Percentiles rank a stretch among this genome's conserved stretches.
phyloP scores from a whole-genome alignment of 2,329 filamentous ascomycete species.

The Nothopassalora personata region DNA sequence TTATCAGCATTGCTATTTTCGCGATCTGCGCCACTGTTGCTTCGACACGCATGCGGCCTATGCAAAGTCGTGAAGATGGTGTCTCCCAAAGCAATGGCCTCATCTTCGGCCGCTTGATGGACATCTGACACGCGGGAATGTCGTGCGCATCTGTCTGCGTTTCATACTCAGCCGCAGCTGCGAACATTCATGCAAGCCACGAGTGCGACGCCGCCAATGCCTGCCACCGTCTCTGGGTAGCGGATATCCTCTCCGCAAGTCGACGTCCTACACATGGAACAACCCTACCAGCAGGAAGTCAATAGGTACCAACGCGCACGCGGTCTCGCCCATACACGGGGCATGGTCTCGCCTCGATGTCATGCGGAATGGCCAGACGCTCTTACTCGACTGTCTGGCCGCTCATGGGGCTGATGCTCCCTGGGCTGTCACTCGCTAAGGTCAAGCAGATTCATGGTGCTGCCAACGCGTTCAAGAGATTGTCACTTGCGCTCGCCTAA shows the following conservation, averaged over 20 bases:
- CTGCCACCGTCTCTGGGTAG: not conserved
- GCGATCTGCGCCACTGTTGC: not conserved
- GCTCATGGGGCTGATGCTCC: too few relatives aligned
- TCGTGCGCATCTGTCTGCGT: not conserved
- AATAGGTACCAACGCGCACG: not conserved
- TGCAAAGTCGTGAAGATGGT: not conserved
- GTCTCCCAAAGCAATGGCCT: not conserved
- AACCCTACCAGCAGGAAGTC: not conserved
- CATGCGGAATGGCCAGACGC: not conserved
- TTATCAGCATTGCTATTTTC: not conserved
- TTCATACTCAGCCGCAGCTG: conserved; percentile 5
- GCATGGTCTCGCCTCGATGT: not conserved
- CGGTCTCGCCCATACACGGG: not conserved
- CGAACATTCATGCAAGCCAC: conserved; percentile 1
- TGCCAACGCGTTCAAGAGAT: too few relatives aligned
- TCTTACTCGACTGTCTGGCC: not conserved
- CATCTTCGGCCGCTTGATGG: not conserved
- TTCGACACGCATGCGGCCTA: not conserved
- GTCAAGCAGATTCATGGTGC: too few relatives aligned
- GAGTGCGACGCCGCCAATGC: not conserved
- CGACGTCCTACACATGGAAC: not conserved
- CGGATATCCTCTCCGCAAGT: not conserved
- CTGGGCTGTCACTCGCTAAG: too few relatives aligned
- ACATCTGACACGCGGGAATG: not conserved
- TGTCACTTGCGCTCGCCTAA: too few relatives aligned